A percentile compares a stretch with the other conserved stretches of the same genome.
These are phyloP conservation scores for Pseudogymnoascus sp. DNA, from an alignment of 2,329 filamentous ascomycete genomes.

Conservation along the genomic window DNA sequence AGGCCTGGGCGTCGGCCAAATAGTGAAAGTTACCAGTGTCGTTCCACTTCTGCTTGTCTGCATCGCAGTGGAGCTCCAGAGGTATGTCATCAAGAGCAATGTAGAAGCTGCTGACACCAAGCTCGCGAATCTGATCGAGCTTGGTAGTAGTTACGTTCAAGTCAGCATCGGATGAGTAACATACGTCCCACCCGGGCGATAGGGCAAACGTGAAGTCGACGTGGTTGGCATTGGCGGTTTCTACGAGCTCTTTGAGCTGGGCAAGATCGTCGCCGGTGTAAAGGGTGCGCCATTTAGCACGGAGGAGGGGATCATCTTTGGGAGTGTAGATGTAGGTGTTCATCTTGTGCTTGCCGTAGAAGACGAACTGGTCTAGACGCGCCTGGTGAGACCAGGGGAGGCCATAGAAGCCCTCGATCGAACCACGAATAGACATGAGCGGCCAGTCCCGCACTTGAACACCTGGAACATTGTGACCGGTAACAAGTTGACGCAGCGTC, in stretches of 20 bases:
- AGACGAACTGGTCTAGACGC: slow-evolving; percentile 20
- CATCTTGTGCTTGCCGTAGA: slow-evolving; percentile 22
- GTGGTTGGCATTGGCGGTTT: slow-evolving; percentile 18
- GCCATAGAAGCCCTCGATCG: slow-evolving; percentile 22
- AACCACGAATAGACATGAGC: slow-evolving; percentile 22
- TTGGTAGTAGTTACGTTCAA: slow-evolving; percentile 19
- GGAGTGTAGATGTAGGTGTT: slow-evolving; percentile 23
- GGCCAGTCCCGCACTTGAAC: slow-evolving; percentile 21
- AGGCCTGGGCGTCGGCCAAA: slow-evolving; percentile 19
- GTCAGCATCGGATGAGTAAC: slow-evolving; percentile 19
- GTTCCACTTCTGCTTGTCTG: slow-evolving; percentile 18
- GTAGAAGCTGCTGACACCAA: slow-evolving; percentile 20
- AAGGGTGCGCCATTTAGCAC: background rate
- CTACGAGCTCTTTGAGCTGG: slow-evolving; percentile 18
- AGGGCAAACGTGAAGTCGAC: slow-evolving; percentile 21
- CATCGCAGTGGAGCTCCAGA: slow-evolving; percentile 18
- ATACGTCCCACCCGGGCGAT: slow-evolving; percentile 17
- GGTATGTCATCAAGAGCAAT: slow-evolving; percentile 20
- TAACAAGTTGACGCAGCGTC: slow-evolving; percentile 5
- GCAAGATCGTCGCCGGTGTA: slow-evolving; percentile 11
- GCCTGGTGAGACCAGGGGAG: slow-evolving; percentile 22
- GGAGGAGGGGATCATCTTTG: slow-evolving; percentile 21
- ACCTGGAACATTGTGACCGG: slow-evolving; percentile 4
- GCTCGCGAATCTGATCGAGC: slow-evolving; percentile 18
- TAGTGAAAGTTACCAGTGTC: slow-evolving; percentile 14